These are phyloP conservation scores for Fusarium bulbicola DNA, from an alignment of 2,329 filamentous ascomycete genomes.

Conservation along the genomic window DNA sequence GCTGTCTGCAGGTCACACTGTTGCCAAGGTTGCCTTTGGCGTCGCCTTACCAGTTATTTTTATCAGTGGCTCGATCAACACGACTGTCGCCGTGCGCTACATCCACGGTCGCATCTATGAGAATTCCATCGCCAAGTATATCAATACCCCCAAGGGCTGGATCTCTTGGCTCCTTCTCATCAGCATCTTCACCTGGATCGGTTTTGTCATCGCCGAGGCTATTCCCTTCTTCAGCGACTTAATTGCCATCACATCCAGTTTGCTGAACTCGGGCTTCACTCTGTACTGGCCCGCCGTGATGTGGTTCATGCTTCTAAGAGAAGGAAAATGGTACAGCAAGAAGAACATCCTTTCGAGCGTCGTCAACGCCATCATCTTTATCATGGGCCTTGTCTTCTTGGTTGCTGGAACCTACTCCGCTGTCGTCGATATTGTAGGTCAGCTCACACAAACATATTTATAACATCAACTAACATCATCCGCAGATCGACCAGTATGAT, in stretches of 20 bases:
- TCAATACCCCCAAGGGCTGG: conserved; percentile 46
- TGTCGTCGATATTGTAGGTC: conserved; percentile 27
- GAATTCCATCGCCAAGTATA: conserved; percentile 33
- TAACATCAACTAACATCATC: background rate
- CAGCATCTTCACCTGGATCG: conserved; percentile 57
- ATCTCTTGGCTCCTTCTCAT: conserved; percentile 67
- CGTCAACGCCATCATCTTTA: conserved; percentile 28
- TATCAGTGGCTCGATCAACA: conserved; percentile 71
- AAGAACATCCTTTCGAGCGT: conserved; percentile 22
- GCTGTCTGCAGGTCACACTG: conserved; percentile 62
- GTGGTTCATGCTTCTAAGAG: conserved; percentile 49
- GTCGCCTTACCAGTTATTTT: conserved; percentile 74
- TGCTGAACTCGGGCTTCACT: conserved; percentile 55
- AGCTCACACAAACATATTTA: fast-evolving
- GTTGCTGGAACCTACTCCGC: conserved; percentile 30
- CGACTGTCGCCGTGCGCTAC: conserved; percentile 53
- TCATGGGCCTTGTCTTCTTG: conserved; percentile 28
- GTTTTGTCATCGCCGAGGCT: conserved; percentile 65
- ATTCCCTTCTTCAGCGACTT: conserved; percentile 77
- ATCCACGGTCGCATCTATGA: conserved; percentile 47
- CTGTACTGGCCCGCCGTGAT: conserved; percentile 52
- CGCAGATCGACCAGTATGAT: conserved; percentile 28
- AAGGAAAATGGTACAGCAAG: conserved; percentile 36
- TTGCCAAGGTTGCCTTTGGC: conserved; percentile 51
- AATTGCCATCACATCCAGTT: conserved; percentile 59